Percentiles rank a stretch among this genome's conserved stretches.
Evolutionary conservation across 331 rosid genomes (phyloP).

Genomic region (Quercus tomentella): DNA sequence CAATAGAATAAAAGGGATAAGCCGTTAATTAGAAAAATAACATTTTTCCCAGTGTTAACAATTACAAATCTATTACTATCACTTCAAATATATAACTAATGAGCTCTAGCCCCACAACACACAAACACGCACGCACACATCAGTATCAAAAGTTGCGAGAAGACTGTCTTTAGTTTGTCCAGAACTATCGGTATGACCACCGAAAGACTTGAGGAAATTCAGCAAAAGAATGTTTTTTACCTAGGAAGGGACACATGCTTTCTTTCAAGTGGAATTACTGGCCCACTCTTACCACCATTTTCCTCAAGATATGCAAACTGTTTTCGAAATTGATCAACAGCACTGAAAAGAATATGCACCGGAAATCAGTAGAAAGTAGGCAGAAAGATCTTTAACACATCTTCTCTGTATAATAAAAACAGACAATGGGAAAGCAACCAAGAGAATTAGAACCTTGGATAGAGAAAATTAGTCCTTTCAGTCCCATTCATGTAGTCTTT

Average conservation of each 20-base stretch:
- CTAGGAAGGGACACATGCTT: constrained; percentile 90
- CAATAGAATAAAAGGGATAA: too few relatives aligned
- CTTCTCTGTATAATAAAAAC: background rate
- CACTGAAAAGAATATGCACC: constrained; percentile 47
- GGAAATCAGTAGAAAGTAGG: constrained; percentile 15
- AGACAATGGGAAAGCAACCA: background rate
- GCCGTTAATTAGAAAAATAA: too few relatives aligned
- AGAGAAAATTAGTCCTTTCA: constrained; percentile 79
- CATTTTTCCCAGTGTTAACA: background rate
- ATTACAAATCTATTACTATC: background rate
- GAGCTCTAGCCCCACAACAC: too few relatives aligned
- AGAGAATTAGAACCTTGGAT: constrained; percentile 61
- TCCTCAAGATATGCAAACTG: constrained; percentile 87
- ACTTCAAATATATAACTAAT: background rate
- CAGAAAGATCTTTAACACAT: background rate
- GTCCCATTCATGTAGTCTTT: constrained; percentile 83
- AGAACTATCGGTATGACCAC: background rate
- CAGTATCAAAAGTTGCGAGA: background rate
- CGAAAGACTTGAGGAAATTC: constrained; percentile 9
- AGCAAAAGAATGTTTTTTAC: constrained; percentile 30
- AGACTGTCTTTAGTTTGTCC: background rate
- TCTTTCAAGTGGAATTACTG: constrained; percentile 74
- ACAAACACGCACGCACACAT: too few relatives aligned
- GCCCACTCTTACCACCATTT: constrained; percentile 61
- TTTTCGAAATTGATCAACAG: constrained; percentile 81